Percentiles rank a stretch among this genome's conserved stretches.
These are phyloP conservation scores for Ophiocordyceps unilateralis DNA, from an alignment of 2,329 filamentous ascomycete species.

Conservation along the genomic window DNA sequence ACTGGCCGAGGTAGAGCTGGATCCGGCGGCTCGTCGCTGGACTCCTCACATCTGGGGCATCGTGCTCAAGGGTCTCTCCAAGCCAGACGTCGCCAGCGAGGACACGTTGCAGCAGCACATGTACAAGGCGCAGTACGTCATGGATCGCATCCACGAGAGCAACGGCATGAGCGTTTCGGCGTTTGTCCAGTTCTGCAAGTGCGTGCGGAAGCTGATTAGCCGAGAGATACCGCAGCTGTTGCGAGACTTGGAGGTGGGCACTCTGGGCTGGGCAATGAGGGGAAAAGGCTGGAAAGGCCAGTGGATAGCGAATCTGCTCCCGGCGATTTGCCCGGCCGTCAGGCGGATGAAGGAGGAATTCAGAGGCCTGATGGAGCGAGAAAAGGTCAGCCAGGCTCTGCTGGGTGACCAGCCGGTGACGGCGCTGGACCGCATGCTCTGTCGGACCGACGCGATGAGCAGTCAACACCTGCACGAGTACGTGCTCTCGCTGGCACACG, in stretches of 20 bases:
- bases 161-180: slow-evolving; percentile 7
- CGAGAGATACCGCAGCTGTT: slow-evolving; percentile 9
- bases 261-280: slow-evolving; percentile 3
- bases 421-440: slow-evolving; percentile 15
- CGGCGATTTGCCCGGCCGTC: slow-evolving; percentile 7
- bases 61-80: slow-evolving; percentile 16
- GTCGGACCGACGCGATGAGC: slow-evolving; percentile 15
- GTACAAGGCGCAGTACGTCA: slow-evolving; percentile 10
- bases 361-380: slow-evolving; percentile 8
- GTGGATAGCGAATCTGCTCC: neutral
- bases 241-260: slow-evolving; percentile 4
- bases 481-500: slow-evolving; percentile 42
- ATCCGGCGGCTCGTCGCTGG: slow-evolving; percentile 9
- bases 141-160: slow-evolving; percentile 11
- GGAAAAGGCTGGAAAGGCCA: slow-evolving; percentile 3
- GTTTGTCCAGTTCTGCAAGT: slow-evolving; percentile 8
- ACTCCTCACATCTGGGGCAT: slow-evolving; percentile 14
- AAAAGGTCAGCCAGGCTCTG: slow-evolving; percentile 7
- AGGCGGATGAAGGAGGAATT: slow-evolving; percentile 12
- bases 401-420: slow-evolving; percentile 9
- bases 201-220: slow-evolving; percentile 6
- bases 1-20: slow-evolving; percentile 11
- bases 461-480: slow-evolving; percentile 34
- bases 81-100: slow-evolving; percentile 10
- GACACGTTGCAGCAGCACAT: slow-evolving; percentile 14